Conservation (phyloP, 345 rosid species). For the Rhodamnia argentea region DNA sequence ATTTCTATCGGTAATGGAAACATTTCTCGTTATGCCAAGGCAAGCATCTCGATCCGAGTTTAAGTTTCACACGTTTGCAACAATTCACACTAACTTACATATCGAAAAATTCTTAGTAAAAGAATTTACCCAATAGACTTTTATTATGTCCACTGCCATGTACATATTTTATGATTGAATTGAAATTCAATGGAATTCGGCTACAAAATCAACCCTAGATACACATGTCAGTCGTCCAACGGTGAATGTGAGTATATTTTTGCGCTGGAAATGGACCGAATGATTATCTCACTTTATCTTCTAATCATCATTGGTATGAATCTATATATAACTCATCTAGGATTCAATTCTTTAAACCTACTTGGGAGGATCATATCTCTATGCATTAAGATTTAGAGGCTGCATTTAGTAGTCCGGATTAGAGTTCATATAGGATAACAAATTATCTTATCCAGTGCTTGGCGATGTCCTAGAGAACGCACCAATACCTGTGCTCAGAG, state of each 20-base stretch:
- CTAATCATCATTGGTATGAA: neutral
- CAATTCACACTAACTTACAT: neutral
- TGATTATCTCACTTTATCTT: too few species aligned
- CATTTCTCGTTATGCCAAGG: too few species aligned
- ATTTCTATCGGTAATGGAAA: too few species aligned
- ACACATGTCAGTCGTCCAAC: neutral
- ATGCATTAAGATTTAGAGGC: neutral
- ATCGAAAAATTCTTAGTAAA: neutral
- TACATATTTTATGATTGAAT: neutral
- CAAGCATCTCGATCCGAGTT: neutral
- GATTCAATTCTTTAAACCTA: neutral
- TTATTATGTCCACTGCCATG: rapidly evolving
- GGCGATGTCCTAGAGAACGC: too few species aligned
- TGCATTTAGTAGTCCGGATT: too few species aligned
- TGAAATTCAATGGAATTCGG: too few species aligned
- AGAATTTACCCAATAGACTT: too few species aligned
- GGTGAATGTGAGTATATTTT: too few species aligned
- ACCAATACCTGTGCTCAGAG: neutral
- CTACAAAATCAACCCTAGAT: neutral
- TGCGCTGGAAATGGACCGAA: too few species aligned
- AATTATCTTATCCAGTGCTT: too few species aligned
- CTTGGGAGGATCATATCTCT: neutral
- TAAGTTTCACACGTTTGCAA: neutral
- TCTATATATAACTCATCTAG: neutral
- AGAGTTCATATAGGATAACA: too few species aligned